A percentile compares a stretch with the other conserved stretches of the same genome.
These are phyloP conservation scores for Candida railenensis DNA, from an alignment of 805 yeast species.

Conservation along the genomic window DNA sequence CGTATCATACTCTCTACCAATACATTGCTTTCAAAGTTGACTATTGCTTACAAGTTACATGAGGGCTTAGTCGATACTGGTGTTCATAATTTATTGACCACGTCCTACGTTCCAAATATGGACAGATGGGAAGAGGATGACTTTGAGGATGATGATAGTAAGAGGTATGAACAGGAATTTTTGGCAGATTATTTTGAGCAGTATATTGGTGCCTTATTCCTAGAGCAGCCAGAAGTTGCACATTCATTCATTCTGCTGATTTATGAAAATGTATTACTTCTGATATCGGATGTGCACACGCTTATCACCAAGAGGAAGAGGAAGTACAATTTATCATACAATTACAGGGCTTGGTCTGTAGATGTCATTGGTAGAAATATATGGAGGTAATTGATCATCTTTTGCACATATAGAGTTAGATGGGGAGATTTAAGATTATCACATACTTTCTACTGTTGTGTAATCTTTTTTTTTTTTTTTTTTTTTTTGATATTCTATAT, in stretches of 20 bases:
- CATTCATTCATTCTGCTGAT: slow-evolving; percentile 31
- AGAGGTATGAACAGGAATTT: slow-evolving; percentile 39
- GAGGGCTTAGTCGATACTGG: slow-evolving; percentile 31
- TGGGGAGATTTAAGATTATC: neutral
- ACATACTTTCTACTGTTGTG: slow-evolving; percentile 1
- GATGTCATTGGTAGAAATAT: slow-evolving; percentile 34
- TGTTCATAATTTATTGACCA: slow-evolving; percentile 18
- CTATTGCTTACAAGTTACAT: slow-evolving; percentile 35
- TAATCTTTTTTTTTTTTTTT: slow-evolving; percentile 6
- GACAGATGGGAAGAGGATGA: slow-evolving; percentile 9
- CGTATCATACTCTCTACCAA: slow-evolving; percentile 37
- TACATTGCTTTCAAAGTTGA: slow-evolving; percentile 34
- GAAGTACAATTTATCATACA: slow-evolving; percentile 15
- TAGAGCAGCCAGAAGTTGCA: slow-evolving; percentile 37
- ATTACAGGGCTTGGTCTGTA: slow-evolving; percentile 30
- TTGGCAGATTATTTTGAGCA: slow-evolving; percentile 42
- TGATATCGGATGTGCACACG: slow-evolving; percentile 18
- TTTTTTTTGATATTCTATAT: neutral
- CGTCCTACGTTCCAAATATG: slow-evolving; percentile 28
- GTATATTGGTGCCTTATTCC: slow-evolving; percentile 40
- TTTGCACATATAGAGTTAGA: too few species aligned
- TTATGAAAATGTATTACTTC: slow-evolving; percentile 28
- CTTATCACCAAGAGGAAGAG: slow-evolving; percentile 8
- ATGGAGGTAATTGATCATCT: slow-evolving; percentile 3
- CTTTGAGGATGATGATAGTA: slow-evolving; percentile 12